Evolutionary conservation across 805 yeast genomes (phyloP), one percentile per base, ranked within the genome.

Genomic region (Myxozyma mucilagina): DNA sequence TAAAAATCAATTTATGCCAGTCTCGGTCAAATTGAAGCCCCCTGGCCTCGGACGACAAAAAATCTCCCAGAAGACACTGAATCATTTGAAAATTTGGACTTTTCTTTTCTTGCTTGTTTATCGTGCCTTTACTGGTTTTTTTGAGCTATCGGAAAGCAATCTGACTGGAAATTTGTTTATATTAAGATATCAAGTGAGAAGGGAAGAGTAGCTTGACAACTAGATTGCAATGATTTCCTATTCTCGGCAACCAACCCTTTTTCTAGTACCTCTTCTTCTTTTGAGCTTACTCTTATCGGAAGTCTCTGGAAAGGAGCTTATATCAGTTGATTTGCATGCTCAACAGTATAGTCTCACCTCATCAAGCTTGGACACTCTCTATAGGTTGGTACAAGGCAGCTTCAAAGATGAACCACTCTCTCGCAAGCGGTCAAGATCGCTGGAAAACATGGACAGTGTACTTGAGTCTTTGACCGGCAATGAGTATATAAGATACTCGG

Each of bases 241-340:
- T 24, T 24, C 29, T 3, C 29, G 4, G 29, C 29, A 24, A 24
- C 4, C 29, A 24, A 43, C 10, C n/a, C 13, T 6, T 50, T n/a
- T 1, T 29, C 11, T 2, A 9, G 20, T 18, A 16, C n/a, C 29
- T 36, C 3, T n/a, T 39, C 24, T 39, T 50, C 20, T 20, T 38
- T 24, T 24, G 38, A 34, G 29, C 54, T 5, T 24, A 11, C 5
- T n/a, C 38, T 3, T 36, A 14, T 24, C 29, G 29, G 10, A 29
- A 29, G 45, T 14, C 9, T 24, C 13, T 14, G 54, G 36, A 4
- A 36, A 34, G 5, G 35, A 11, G 14, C n/a, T 50, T 20, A 29
- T 50, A 24, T 50, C 54, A 35, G 43, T 50, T 20, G 54, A 50
- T 29, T 14, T 50, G 14, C 36, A 50, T 50, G 45, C 54, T 10